Evolutionary conservation across 208 protist species (phyloP).

Genomic region (Strigomonas culicis): DNA sequence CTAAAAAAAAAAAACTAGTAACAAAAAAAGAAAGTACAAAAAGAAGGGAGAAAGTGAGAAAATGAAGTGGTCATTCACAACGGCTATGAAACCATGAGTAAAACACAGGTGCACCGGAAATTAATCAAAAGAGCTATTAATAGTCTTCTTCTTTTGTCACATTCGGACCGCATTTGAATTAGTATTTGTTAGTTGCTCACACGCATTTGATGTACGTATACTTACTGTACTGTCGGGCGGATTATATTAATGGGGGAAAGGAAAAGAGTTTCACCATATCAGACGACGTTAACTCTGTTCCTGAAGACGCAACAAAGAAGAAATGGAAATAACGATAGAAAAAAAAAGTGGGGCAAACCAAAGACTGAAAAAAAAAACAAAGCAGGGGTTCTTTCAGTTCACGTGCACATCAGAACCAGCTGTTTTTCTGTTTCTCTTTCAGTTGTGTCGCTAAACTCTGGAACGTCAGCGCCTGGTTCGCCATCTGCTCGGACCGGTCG

Average conservation of each 20-base stretch:
- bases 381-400: conserved; percentile 4
- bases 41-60: conserved; percentile 1
- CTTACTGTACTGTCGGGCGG: not conserved
- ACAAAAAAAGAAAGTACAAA: not conserved
- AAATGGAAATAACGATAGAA: not conserved
- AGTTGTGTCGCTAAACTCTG: conserved; percentile 60
- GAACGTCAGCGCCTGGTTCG: conserved; percentile 67
- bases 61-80: too few species aligned
- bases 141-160: conserved; percentile 14
- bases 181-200: not conserved
- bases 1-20: not conserved
- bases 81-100: too few species aligned
- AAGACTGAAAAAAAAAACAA: conserved; percentile 17
- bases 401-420: conserved; percentile 45
- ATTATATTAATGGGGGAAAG: not conserved
- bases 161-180: not conserved
- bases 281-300: conserved; percentile 1
- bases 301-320: conserved; percentile 4
- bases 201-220: not conserved
- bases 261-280: too few species aligned
- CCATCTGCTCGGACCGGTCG: conserved; percentile 61
- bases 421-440: conserved; percentile 74
- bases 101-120: conserved; percentile 1
- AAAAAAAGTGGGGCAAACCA: conserved; percentile 3
- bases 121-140: conserved; percentile 6